Evolutionary conservation across 2,329 filamentous ascomycete genomes (phyloP), one percentile per base, ranked within the genome.

Genomic region (Tolypocladium cylindrosporum): DNA sequence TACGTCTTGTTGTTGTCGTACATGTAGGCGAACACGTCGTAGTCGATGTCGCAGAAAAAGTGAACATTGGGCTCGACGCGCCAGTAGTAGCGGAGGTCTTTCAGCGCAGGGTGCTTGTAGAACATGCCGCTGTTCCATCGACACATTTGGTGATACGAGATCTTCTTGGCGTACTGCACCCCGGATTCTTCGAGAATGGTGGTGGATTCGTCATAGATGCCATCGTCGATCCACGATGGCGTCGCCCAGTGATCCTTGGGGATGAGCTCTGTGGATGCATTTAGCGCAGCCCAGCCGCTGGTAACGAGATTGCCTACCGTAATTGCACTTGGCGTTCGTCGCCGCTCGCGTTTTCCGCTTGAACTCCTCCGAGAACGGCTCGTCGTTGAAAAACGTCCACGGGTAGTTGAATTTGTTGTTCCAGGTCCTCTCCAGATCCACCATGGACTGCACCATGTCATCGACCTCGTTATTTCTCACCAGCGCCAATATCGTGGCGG

Each of bases 321-420:
- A 97, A 72, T 81, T 82, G 68, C 89, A 90, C 72, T 96, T 86
- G 53, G 93, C 94, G 64, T 96, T 96, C 21, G 93, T 97, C 55
- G 83, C 86, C 36, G 86, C 90, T 61, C 82, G 79, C 0, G 92
- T 97, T 72, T 82, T 84, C 67, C 77, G 78, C 76, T 95, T 97
- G 78, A 99, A 99, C 67, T 97, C 92, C 19, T 94, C 89, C 3
- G 88, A 87, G 69, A 99, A 99, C 19, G 90, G 90, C 56, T 90
- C 87, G 69, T 99, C 93, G 75, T 99, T 99, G 81, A 99, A 95
- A 73, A 99, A 99, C 10, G 91, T 97, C 91, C 94, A 99, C 0
- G 94, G 94, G 70, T 99, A 99, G 78, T 99, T 99, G 83, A 97
- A 99, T 71, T 99, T 99, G 79, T 85, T 80, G 69, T 99, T 99